A percentile compares a stretch with the other conserved stretches of the same genome.
phyloP scores from a whole-genome alignment of 2,329 filamentous ascomycete species.

The Penicillium occitanis region DNA sequence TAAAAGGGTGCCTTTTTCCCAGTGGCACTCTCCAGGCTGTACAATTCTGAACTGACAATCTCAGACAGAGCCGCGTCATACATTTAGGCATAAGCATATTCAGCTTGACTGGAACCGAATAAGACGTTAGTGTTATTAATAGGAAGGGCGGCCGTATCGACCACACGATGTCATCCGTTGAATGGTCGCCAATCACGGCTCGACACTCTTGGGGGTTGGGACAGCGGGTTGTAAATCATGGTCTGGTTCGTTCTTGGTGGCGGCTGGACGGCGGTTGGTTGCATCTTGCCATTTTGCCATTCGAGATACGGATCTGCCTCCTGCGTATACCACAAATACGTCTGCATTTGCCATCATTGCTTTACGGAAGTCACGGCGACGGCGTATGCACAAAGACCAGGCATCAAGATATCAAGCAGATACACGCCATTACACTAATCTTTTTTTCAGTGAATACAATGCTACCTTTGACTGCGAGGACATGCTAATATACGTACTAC shows the following conservation, averaged over 20 bases:
- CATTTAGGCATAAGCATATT: slow-evolving; percentile 11
- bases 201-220: slow-evolving; percentile 7
- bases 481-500: not conserved
- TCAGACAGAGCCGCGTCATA: slow-evolving; percentile 18
- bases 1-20: not conserved
- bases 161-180: slow-evolving; percentile 7
- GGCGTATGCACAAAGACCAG: not conserved
- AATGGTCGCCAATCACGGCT: slow-evolving; percentile 11
- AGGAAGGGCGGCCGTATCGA: slow-evolving; percentile 8
- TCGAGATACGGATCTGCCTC: slow-evolving; percentile 3
- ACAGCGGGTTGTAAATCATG: not conserved
- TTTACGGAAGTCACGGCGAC: not conserved
- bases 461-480: not conserved
- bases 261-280: not conserved
- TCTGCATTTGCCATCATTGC: not conserved
- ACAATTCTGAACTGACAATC: not conserved
- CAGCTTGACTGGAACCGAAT: not conserved
- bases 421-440: not conserved
- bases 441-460: not conserved
- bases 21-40: not conserved
- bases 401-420: not conserved
- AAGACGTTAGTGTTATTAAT: slow-evolving; percentile 1
- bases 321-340: not conserved
- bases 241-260: slow-evolving; percentile 11
- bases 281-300: slow-evolving; percentile 8